A percentile compares a stretch with the other conserved stretches of the same genome.
Evolutionary conservation across 2,329 filamentous ascomycete species (phyloP).

Genomic region (Biscogniauxia mediterranea): DNA sequence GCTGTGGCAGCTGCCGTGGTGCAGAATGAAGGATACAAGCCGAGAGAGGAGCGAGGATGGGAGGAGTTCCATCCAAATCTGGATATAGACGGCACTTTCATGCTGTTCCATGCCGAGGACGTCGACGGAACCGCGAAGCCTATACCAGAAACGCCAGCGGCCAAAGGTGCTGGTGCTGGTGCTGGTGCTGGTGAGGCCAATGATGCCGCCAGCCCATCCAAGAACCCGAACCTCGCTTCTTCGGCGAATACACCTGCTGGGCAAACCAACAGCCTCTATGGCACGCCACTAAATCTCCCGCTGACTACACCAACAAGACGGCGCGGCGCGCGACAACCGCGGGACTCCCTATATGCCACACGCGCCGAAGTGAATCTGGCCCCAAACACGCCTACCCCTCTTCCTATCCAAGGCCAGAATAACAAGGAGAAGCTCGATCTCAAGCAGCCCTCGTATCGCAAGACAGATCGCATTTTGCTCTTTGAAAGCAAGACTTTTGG

Average conservation of each 20-base stretch:
- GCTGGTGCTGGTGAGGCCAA: slow-evolving; percentile 36
- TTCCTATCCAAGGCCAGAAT: slow-evolving; percentile 77
- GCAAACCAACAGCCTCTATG: slow-evolving; percentile 32
- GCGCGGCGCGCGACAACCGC: slow-evolving; percentile 45
- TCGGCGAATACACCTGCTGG: slow-evolving; percentile 42
- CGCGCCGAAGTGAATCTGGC: slow-evolving; percentile 44
- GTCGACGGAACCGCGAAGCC: slow-evolving; percentile 71
- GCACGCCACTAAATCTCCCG: slow-evolving; percentile 21
- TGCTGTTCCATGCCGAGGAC: slow-evolving; percentile 77
- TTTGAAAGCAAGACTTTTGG: slow-evolving; percentile 85
- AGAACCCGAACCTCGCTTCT: slow-evolving; percentile 43
- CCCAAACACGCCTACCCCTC: slow-evolving; percentile 61
- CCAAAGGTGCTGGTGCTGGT: slow-evolving; percentile 31
- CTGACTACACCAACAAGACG: slow-evolving; percentile 41
- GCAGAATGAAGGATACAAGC: slow-evolving; percentile 95
- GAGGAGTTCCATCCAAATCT: slow-evolving; percentile 96
- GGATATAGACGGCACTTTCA: slow-evolving; percentile 79
- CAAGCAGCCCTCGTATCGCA: slow-evolving; percentile 71
- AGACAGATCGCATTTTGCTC: slow-evolving; percentile 73
- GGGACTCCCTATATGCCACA: slow-evolving; percentile 54
- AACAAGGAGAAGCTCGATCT: slow-evolving; percentile 77
- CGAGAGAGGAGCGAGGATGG: slow-evolving; percentile 93
- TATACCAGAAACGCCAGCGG: slow-evolving; percentile 35
- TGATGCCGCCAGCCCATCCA: slow-evolving; percentile 46
- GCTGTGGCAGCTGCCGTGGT: slow-evolving; percentile 84